phyloP scores from a whole-genome alignment of 805 yeast genomes.

The Kodamaea kaohsiungensis region DNA sequence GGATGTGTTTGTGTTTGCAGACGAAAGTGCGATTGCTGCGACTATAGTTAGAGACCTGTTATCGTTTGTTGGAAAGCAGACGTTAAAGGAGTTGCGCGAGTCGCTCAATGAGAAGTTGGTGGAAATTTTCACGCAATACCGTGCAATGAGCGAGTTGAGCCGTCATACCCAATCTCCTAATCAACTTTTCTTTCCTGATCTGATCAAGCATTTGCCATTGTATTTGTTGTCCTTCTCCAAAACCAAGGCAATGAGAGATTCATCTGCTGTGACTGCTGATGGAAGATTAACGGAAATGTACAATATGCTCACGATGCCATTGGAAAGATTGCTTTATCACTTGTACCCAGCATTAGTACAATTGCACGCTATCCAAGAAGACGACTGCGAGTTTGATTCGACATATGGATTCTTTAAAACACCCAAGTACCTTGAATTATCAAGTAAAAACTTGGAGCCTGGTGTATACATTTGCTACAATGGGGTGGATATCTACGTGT shows the following conservation, averaged over 20 bases:
- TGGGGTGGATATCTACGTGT: conserved; percentile 58
- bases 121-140: conserved; percentile 50
- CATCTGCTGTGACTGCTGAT: conserved; percentile 57
- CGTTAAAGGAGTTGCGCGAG: conserved; percentile 38
- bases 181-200: conserved; percentile 79
- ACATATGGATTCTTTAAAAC: conserved; percentile 42
- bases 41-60: conserved; percentile 42
- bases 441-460: conserved; percentile 50
- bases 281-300: conserved; percentile 57
- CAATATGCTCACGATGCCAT: conserved; percentile 52
- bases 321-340: conserved; percentile 58
- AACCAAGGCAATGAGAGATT: conserved; percentile 57
- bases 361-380: conserved; percentile 61
- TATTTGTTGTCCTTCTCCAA: conserved; percentile 71
- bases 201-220: conserved; percentile 69
- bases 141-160: conserved; percentile 46
- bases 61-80: conserved; percentile 42
- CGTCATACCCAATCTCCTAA: conserved; percentile 44
- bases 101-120: conserved; percentile 42
- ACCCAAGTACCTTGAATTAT: conserved; percentile 52
- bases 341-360: conserved; percentile 82
- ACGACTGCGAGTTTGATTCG: conserved; percentile 44
- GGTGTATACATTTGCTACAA: conserved; percentile 81
- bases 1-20: conserved; percentile 77
- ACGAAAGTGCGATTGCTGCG: conserved; percentile 52